Base-by-base conservation (phyloP, 2,329 filamentous ascomycete species). In the Acrocalymma vagum region DNA sequence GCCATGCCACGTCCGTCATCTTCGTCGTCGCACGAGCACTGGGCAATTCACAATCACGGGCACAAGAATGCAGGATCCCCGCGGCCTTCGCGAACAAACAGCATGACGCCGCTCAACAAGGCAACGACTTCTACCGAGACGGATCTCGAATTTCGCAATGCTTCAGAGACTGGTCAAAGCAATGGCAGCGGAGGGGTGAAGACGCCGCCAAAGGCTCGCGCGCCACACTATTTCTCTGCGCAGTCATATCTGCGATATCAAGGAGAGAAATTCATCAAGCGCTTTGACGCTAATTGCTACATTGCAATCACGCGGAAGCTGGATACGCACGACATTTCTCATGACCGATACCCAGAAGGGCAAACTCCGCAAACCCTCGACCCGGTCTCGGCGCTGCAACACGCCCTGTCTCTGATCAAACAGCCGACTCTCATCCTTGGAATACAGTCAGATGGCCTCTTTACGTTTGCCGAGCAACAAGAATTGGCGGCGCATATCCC, bases 221-320 rank as follows among this genome's bases (percentile, higher is more conserved):
- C 73, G 48, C 63, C 76, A 3, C 94, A 90, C n/a, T 96, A 96
- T 72, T 99, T 97, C 72, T 97, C 94, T 0, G 94, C 94, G 1
- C 94, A 99, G 69, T 96, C 92, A 0, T 99, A 99, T 71, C 82
- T 99, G 28, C 88, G 94, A 14, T 99, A 99, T 71, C 94, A 99
- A 72, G 93, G 91, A 40, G 83, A 87, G 59, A 99, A 99, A 71
- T 99, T 99, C 60, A 94, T 97, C 59, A 91, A 89, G 70, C 88
- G 94, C 8, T 99, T 97, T 69, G 94, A 99, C 71, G 90, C 91
- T 61, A 99, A 99, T 70, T 99, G 94, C 75, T 99, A 99, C 75
- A 97, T 99, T 57, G 92, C 94, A 55, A 96, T 99, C 71, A 97
- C 94, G 4, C 87, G 94, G 61, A 99, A 99, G 72, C 82, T 99